phyloP scores from a whole-genome alignment of 306 rosid genomes.

The Corylus avellana region DNA sequence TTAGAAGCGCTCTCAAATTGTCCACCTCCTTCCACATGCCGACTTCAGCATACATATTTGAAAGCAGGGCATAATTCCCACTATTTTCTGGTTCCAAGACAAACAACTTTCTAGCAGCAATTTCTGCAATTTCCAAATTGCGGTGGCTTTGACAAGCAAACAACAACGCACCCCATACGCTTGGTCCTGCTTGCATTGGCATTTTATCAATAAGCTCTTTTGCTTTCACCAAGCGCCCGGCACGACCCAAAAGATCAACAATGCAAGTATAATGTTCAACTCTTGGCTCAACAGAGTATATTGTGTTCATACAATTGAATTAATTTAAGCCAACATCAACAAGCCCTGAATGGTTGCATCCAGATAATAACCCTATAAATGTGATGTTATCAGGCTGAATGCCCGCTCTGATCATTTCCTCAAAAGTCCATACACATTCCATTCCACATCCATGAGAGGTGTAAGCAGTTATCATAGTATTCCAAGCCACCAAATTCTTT shows the following conservation, averaged over 20 bases:
- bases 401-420: slow-evolving; percentile 32
- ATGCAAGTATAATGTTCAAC: slow-evolving; percentile 48
- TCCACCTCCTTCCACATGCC: slow-evolving; percentile 21
- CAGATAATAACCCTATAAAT: slow-evolving; percentile 42
- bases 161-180: slow-evolving; percentile 25
- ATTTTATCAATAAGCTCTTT: slow-evolving; percentile 40
- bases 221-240: slow-evolving; percentile 37
- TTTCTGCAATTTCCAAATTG: slow-evolving; percentile 19
- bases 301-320: slow-evolving; percentile 31
- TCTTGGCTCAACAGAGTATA: slow-evolving; percentile 30
- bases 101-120: slow-evolving; percentile 7
- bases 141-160: background rate
- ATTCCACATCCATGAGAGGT: slow-evolving; percentile 46
- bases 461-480: slow-evolving; percentile 44
- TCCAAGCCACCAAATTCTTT: slow-evolving; percentile 49
- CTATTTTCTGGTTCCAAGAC: slow-evolving; percentile 11
- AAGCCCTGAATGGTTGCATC: slow-evolving; percentile 43
- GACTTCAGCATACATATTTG: slow-evolving; percentile 20
- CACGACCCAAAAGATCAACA: slow-evolving; percentile 55
- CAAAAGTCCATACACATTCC: slow-evolving; percentile 37
- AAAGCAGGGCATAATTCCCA: slow-evolving; percentile 20
- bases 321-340: slow-evolving; percentile 38
- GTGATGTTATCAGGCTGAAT: slow-evolving; percentile 37
- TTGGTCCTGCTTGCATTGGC: slow-evolving; percentile 37
- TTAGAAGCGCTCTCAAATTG: slow-evolving; percentile 15